These are phyloP conservation scores for Plantago coronopus DNA, from an alignment of 305 asterid species.

Conservation along the genomic window DNA sequence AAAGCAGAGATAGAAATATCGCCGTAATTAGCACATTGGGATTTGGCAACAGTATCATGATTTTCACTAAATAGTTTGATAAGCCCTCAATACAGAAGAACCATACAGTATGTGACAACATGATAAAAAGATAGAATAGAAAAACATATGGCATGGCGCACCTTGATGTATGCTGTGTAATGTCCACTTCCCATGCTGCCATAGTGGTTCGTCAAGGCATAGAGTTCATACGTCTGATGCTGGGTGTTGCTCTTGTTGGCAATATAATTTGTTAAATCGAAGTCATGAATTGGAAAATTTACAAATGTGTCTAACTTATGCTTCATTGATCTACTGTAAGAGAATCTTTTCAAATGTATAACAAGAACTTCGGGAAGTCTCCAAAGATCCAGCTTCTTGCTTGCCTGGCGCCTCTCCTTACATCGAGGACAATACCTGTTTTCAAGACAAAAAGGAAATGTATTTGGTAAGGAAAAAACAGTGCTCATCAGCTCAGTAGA, in stretches of 20 bases:
- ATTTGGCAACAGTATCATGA: not conserved
- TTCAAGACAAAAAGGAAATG: constrained; percentile 14
- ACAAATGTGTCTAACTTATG: constrained; percentile 96
- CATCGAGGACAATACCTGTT: constrained; percentile 95
- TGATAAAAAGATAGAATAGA: not conserved
- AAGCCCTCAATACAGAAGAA: not conserved
- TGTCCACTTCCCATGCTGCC: constrained; percentile 99
- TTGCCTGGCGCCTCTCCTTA: constrained; percentile 98
- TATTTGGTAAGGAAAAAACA: constrained; percentile 9
- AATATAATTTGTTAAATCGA: constrained; percentile 81
- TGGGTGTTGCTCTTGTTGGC: constrained; percentile 81
- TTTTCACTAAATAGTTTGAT: not conserved
- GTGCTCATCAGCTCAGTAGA: not conserved
- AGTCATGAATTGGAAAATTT: constrained; percentile 90
- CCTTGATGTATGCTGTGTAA: constrained; percentile 94
- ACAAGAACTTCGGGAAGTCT: constrained; percentile 98
- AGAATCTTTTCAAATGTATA: constrained; percentile 93
- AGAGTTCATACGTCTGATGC: constrained; percentile 86
- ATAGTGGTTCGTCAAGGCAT: constrained; percentile 90
- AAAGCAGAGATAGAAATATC: not conserved
- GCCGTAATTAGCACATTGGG: too few species aligned
- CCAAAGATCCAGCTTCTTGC: constrained; percentile 99
- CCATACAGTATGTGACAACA: not conserved
- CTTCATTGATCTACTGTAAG: constrained; percentile 95
- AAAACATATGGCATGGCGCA: constrained; percentile 22